A percentile compares a stretch with the other conserved stretches of the same genome.
Conservation (phyloP, 176 grass and related monocot species). For the Carex scoparia region DNA sequence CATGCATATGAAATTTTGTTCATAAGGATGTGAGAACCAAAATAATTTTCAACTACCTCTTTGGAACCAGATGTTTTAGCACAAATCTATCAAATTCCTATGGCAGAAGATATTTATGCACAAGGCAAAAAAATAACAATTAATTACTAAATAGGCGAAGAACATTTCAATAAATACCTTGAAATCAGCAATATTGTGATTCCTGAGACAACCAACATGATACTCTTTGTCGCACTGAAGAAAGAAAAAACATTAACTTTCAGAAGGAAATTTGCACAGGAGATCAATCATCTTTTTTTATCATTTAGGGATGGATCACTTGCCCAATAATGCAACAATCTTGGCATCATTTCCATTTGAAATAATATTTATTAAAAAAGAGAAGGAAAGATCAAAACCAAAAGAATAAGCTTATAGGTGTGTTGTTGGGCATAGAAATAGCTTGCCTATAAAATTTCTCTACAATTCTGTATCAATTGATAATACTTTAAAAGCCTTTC, state of each 20-base stretch:
- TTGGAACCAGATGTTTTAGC: background rate
- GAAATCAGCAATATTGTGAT: constrained; percentile 61
- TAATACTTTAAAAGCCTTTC: background rate
- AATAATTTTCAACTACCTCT: background rate
- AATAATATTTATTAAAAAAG: background rate
- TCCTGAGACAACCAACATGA: constrained; percentile 27
- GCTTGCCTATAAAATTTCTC: background rate
- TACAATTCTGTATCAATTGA: constrained; percentile 3
- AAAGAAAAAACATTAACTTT: constrained; percentile 4
- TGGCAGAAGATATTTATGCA: background rate
- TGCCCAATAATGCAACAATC: background rate
- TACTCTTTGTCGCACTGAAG: constrained; percentile 32
- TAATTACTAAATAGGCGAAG: background rate
- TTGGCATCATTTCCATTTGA: background rate
- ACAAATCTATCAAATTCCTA: background rate
- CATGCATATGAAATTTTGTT: background rate
- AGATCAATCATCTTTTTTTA: background rate
- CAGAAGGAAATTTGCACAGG: constrained; percentile 5
- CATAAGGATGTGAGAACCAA: background rate
- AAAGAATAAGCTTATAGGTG: background rate
- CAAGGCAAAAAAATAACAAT: background rate
- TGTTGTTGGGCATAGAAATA: background rate
- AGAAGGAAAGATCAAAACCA: background rate
- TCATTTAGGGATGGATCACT: background rate
- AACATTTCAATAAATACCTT: constrained; percentile 36